These are phyloP conservation scores for Chlamydomonas asymmetrica DNA, from an alignment of 139 green algal genomes.

Conservation along the genomic window DNA sequence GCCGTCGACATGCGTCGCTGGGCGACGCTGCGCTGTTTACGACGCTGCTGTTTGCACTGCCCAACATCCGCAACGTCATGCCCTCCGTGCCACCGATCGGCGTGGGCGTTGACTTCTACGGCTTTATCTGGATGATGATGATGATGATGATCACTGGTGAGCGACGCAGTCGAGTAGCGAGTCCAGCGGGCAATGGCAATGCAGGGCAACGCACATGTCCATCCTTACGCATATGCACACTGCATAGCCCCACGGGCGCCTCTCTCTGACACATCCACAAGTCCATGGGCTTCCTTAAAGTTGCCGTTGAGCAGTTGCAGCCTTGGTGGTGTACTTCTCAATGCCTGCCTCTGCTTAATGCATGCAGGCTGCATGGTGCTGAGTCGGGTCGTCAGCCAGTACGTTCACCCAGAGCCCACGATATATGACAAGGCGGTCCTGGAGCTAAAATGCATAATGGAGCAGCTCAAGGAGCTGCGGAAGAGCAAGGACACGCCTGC, in stretches of 20 bases:
- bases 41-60: not conserved
- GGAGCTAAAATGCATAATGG: no score
- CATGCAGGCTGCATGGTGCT: not conserved
- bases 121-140: constrained; percentile 4
- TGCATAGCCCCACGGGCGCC: no score
- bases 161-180: no score
- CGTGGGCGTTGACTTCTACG: not conserved
- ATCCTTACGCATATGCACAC: no score
- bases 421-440: not conserved
- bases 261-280: no score
- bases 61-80: not conserved
- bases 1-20: not conserved
- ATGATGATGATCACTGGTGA: not conserved
- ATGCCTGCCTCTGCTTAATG: not conserved
- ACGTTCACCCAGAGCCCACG: not conserved
- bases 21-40: not conserved
- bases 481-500: no score
- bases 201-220: no score
- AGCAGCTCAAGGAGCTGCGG: no score
- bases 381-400: not conserved
- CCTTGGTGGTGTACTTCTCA: no score
- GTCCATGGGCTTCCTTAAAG: no score
- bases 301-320: no score
- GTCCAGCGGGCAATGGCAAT: no score
- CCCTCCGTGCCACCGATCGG: not conserved